Percentiles rank a stretch among this genome's conserved stretches.
Conservation (phyloP, 1,284 basidiomycete genomes). For the Sanghuangporus baumii region DNA sequence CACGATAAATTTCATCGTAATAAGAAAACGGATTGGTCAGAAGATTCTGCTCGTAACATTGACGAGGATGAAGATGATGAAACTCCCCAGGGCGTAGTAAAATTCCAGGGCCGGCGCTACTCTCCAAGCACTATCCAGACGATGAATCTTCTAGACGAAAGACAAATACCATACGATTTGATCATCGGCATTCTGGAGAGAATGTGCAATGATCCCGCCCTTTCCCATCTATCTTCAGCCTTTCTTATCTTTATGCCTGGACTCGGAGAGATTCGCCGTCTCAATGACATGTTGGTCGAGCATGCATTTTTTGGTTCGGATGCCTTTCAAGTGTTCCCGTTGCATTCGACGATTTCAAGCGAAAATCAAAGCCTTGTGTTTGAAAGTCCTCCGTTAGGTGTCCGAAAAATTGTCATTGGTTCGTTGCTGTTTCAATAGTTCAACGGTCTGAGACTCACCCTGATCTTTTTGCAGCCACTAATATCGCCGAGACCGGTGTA, state of each 20-base stretch:
- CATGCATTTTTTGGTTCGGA: conserved; percentile 72
- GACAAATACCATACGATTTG: conserved; percentile 86
- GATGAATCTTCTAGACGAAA: conserved; percentile 85
- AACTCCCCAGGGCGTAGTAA: conserved; percentile 37
- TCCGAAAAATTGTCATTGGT: conserved; percentile 93
- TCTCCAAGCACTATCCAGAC: conserved; percentile 71
- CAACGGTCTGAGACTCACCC: neutral
- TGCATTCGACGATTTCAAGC: conserved; percentile 92
- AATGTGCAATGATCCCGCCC: conserved; percentile 65
- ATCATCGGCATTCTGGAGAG: conserved; percentile 83
- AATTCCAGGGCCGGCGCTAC: conserved; percentile 62
- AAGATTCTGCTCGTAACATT: conserved; percentile 53
- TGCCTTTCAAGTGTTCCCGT: conserved; percentile 76
- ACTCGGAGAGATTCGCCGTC: conserved; percentile 82
- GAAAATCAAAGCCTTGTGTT: conserved; percentile 92
- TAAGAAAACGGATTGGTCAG: conserved; percentile 69
- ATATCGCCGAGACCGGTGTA: conserved; percentile 85
- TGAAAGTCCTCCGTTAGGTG: conserved; percentile 73
- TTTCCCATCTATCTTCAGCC: conserved; percentile 68
- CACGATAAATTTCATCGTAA: conserved; percentile 60
- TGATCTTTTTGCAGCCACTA: conserved; percentile 46
- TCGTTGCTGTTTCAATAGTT: conserved; percentile 20
- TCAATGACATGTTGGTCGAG: conserved; percentile 78
- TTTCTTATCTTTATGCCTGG: conserved; percentile 95
- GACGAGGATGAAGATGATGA: conserved; percentile 72